Evolutionary conservation across 2,329 filamentous ascomycete genomes (phyloP).

Genomic region (Sphaerulina populicola): DNA sequence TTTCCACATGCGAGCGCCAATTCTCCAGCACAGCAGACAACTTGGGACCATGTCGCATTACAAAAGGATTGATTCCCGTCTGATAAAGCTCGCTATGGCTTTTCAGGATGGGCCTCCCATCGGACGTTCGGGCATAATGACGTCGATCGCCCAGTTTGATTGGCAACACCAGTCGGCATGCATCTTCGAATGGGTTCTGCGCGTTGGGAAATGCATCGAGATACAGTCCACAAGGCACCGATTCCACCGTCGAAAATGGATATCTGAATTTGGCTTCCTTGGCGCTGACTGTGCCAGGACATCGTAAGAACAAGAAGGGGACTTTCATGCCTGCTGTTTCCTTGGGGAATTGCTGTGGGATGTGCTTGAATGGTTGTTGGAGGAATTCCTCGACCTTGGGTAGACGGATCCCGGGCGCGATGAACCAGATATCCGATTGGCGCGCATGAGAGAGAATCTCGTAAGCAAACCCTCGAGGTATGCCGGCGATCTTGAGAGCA

Average conservation of each 20-base stretch:
- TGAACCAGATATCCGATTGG: conserved; percentile 28
- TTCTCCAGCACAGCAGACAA: conserved; percentile 30
- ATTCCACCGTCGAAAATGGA: conserved; percentile 29
- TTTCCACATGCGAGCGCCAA: conserved; percentile 29
- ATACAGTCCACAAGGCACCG: conserved; percentile 32
- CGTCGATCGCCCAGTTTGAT: conserved; percentile 27
- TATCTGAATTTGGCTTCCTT: conserved; percentile 32
- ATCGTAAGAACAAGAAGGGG: conserved; percentile 30
- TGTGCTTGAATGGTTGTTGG: conserved; percentile 30
- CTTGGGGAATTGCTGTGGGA: conserved; percentile 24
- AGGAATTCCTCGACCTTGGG: conserved; percentile 31
- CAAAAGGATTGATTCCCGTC: conserved; percentile 30
- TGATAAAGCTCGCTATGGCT: conserved; percentile 31
- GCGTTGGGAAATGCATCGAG: conserved; percentile 31
- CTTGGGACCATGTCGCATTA: conserved; percentile 31
- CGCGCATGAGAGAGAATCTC: conserved; percentile 28
- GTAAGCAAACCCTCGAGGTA: conserved; percentile 30
- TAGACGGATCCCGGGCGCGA: conserved; percentile 29
- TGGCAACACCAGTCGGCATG: conserved; percentile 29
- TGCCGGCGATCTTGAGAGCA: conserved; percentile 27
- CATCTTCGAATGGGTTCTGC: conserved; percentile 32
- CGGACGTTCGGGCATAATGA: conserved; percentile 27
- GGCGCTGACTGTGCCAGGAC: conserved; percentile 27
- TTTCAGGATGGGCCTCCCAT: conserved; percentile 26
- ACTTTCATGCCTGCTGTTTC: conserved; percentile 31